phyloP scores from a whole-genome alignment of 2,329 filamentous ascomycete genomes.

The Arthroderma sp. region DNA sequence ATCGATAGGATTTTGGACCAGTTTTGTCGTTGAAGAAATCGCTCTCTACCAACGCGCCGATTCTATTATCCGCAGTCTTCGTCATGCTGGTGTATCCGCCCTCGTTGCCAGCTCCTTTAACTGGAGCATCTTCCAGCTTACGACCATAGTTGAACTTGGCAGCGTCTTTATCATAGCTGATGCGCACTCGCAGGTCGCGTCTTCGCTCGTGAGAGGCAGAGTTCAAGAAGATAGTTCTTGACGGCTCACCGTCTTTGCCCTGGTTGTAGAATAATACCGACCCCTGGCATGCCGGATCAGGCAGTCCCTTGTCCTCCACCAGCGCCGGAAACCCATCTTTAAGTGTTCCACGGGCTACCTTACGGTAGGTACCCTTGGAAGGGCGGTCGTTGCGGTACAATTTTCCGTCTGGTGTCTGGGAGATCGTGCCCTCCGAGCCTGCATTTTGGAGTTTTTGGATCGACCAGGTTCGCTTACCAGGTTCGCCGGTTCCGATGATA shows the following conservation, averaged over 20 bases:
- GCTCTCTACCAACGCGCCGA: constrained; percentile 3
- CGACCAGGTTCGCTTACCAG: constrained; percentile 14
- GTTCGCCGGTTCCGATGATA: constrained; percentile 13
- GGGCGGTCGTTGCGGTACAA: constrained; percentile 5
- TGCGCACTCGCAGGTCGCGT: constrained; percentile 2
- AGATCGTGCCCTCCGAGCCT: constrained; percentile 4
- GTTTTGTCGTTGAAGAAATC: constrained; percentile 4
- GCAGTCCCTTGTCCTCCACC: constrained; percentile 2
- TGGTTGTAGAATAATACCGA: constrained; percentile 3
- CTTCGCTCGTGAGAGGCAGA: constrained; percentile 1
- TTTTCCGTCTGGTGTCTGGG: constrained; percentile 4
- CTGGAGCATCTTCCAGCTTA: constrained; percentile 1
- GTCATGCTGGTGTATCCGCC: constrained; percentile 5
- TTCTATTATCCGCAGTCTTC: constrained; percentile 5
- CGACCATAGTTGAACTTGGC: constrained; percentile 5
- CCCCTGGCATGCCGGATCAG: constrained; percentile 5
- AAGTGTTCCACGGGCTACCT: constrained; percentile 1
- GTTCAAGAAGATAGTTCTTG: constrained; percentile 4
- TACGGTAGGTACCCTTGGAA: not conserved
- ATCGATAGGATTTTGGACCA: constrained; percentile 2
- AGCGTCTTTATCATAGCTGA: constrained; percentile 5
- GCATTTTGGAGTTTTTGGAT: constrained; percentile 2
- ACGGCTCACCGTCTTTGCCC: not conserved
- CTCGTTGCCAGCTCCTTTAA: constrained; percentile 2
- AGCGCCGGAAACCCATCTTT: not conserved